Evolutionary conservation across 768 basidiomycete genomes (phyloP).

Genomic region (Phanerochaete sordida): DNA sequence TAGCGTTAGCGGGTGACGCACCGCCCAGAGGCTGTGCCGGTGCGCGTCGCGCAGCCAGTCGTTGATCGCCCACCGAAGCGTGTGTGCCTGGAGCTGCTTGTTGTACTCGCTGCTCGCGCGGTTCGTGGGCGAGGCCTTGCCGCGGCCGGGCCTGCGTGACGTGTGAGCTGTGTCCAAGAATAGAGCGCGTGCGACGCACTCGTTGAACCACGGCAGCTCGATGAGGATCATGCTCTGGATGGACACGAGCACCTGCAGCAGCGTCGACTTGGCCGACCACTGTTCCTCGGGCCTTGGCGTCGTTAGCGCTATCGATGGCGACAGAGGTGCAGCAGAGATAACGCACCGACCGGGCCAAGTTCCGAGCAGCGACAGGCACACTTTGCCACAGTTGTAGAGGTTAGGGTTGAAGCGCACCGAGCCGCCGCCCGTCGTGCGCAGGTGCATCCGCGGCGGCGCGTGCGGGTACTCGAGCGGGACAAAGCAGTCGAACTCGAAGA

Average conservation of each 20-base stretch:
- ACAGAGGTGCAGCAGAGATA: not conserved
- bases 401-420: slow-evolving; percentile 55
- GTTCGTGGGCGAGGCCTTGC: slow-evolving; percentile 29
- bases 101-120: slow-evolving; percentile 44
- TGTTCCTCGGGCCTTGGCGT: slow-evolving; percentile 35
- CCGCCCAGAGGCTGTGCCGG: slow-evolving; percentile 43
- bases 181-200: slow-evolving; percentile 30
- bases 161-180: not conserved
- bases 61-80: slow-evolving; percentile 49
- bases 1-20: slow-evolving; percentile 19
- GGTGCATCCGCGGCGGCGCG: slow-evolving; percentile 42
- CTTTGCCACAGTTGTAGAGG: slow-evolving; percentile 45
- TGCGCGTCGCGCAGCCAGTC: slow-evolving; percentile 48
- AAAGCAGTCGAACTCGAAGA: slow-evolving; percentile 62
- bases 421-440: slow-evolving; percentile 51
- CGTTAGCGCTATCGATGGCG: not conserved
- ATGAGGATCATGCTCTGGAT: slow-evolving; percentile 59
- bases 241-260: slow-evolving; percentile 54
- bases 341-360: slow-evolving; percentile 50
- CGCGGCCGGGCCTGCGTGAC: slow-evolving; percentile 42
- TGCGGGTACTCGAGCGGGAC: slow-evolving; percentile 50
- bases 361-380: slow-evolving; percentile 52
- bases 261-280: slow-evolving; percentile 50
- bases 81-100: slow-evolving; percentile 38
- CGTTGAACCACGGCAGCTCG: slow-evolving; percentile 54